Evolutionary conservation across 176 grass and related monocot genomes (phyloP).

Genomic region (Miscanthus lutarioriparius): DNA sequence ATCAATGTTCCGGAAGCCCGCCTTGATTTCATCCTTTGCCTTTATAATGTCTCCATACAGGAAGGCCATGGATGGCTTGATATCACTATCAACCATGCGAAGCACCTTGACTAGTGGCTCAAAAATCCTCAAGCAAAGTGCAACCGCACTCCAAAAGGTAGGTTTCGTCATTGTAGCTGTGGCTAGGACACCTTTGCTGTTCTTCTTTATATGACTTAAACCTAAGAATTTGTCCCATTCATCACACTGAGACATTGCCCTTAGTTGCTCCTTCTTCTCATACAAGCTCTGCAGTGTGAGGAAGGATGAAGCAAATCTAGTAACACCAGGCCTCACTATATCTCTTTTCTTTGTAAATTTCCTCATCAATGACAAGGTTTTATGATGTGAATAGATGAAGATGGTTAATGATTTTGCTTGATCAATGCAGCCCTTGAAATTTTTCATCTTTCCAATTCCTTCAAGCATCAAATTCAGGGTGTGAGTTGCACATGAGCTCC

Average conservation of each 20-base stretch:
- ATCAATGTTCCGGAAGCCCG: background rate
- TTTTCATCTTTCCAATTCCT: background rate
- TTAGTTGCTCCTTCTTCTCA: slow-evolving; percentile 1
- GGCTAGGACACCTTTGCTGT: background rate
- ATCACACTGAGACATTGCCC: background rate
- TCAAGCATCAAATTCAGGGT: background rate
- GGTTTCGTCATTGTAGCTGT: background rate
- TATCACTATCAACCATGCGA: background rate
- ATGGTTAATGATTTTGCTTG: background rate
- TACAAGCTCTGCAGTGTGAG: background rate
- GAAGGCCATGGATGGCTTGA: background rate
- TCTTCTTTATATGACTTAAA: background rate
- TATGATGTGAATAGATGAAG: background rate
- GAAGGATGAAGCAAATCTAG: background rate
- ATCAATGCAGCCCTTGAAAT: background rate
- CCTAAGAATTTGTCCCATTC: background rate
- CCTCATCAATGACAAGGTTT: background rate
- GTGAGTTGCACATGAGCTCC: slow-evolving; percentile 4
- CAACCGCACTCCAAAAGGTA: background rate
- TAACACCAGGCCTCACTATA: background rate
- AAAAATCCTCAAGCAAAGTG: background rate
- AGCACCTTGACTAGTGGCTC: background rate
- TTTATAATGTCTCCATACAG: background rate
- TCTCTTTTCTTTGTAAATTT: background rate
- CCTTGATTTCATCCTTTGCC: too few relatives aligned